Base-by-base conservation (phyloP, 495 filamentous ascomycete species). In the Venustampulla echinocandica region DNA sequence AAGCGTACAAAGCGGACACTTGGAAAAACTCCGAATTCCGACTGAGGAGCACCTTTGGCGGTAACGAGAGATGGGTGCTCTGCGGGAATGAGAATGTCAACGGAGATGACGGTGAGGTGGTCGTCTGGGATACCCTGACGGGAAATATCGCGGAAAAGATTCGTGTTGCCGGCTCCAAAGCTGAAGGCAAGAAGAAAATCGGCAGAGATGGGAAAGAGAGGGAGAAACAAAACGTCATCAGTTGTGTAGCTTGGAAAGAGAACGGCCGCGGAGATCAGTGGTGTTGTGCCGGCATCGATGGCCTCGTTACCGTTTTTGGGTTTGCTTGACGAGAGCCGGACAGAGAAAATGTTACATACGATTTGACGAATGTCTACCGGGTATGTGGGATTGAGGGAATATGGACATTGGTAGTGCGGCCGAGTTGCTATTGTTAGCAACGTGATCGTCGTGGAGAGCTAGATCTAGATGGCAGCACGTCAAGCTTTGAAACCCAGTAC, bases 91-190 rank as follows among this genome's bases (percentile, higher is more conserved):
- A 52, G 20, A 61, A 65, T 23, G 64, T 59, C 13, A 62, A 60
- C 20, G 58, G 61, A 2, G 49, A 57, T 1, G 69, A 80, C 46
- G 82, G 81, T 7, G 74, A 79, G 54, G 72, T 94, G 14, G 87
- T 84, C 73, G 86, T 81, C 10, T 97, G 90, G 87, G 90, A 95
- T 74, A 60, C 94, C n/a, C 55, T 95, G 40, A 83, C 70, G 30
- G 90, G 88, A 1, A 77, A 80, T 43, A 57, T 83, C 30, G 69
- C 82, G 42, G 71, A 77, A 19, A 75, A 68, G 43, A 55, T 89
- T 35, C 60, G 70, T 30, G 79, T 75, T 58, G 19, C 80, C 73
- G 58, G 76, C 66, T 65, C 69, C 15, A 27, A 46, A 18, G 48
- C 11, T 5, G 52, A 61, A 23, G 67, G 63, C 43, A 75, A 64